Conservation (phyloP, 164 flowering plant genomes). For the Vitis labrusca region DNA sequence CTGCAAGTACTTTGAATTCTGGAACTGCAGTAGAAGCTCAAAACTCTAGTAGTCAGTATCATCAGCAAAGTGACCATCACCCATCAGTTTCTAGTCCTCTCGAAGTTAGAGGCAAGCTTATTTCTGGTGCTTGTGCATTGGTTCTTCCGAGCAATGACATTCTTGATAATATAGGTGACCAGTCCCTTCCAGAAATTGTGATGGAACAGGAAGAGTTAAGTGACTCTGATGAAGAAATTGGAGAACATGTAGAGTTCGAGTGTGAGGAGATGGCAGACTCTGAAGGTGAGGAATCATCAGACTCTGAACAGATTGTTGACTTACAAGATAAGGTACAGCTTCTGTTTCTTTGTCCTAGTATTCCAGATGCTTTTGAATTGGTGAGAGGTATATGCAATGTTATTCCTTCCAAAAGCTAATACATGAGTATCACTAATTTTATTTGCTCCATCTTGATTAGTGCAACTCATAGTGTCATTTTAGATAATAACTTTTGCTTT, state of each 20-base stretch:
- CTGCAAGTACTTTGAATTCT: constrained; percentile 13
- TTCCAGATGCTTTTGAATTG: constrained; percentile 8
- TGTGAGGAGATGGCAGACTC: constrained; percentile 96
- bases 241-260: constrained; percentile 89
- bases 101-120: constrained; percentile 7
- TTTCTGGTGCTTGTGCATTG: constrained; percentile 15
- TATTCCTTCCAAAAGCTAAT: no score
- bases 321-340: constrained; percentile 50
- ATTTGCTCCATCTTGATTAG: no score
- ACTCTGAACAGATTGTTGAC: constrained; percentile 33
- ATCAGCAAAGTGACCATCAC: constrained; percentile 2
- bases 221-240: constrained; percentile 91
- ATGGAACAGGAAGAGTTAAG: constrained; percentile 99
- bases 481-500: no score
- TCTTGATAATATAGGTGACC: constrained; percentile 39
- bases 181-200: constrained; percentile 72
- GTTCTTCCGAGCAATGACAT: constrained; percentile 13
- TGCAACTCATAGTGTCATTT: no score
- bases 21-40: constrained; percentile 5
- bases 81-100: neutral
- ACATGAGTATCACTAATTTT: no score
- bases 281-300: constrained; percentile 74
- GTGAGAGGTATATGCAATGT: no score
- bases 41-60: neutral
- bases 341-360: constrained; percentile 6